A percentile compares a stretch with the other conserved stretches of the same genome.
Evolutionary conservation across 2,329 filamentous ascomycete species (phyloP).

Genomic region (Ophiostoma sp.): DNA sequence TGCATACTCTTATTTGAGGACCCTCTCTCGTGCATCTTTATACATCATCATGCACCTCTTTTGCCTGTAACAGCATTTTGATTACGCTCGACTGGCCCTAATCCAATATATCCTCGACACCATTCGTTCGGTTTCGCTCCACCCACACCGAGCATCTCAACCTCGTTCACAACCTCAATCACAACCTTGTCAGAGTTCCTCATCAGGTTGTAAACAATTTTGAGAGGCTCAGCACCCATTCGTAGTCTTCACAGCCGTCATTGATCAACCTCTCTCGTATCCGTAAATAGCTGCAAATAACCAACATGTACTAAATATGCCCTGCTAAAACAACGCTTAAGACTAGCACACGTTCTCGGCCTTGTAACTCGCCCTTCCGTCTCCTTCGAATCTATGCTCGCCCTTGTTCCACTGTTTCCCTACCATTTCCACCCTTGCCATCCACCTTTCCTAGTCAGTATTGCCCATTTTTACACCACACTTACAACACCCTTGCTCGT

Average conservation of each 20-base stretch:
- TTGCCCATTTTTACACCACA: slow-evolving; percentile 13
- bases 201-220: background rate
- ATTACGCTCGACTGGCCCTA: background rate
- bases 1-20: background rate
- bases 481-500: slow-evolving; percentile 14
- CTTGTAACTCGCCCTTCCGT: background rate
- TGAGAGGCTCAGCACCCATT: background rate
- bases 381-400: background rate
- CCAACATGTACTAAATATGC: background rate
- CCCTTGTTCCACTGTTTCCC: background rate
- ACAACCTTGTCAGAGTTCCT: background rate
- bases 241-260: background rate
- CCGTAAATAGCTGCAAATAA: background rate
- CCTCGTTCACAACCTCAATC: background rate
- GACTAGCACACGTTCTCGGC: slow-evolving; percentile 6
- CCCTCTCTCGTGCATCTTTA: background rate
- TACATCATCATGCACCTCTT: background rate
- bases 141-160: slow-evolving; percentile 1
- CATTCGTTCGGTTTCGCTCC: background rate
- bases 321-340: background rate
- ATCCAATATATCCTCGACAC: slow-evolving; percentile 6
- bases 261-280: background rate
- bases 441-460: slow-evolving; percentile 4
- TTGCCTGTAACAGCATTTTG: background rate
- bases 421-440: background rate